Base-by-base conservation (phyloP, 257 asterid species). In the Nemophila menziesii region DNA sequence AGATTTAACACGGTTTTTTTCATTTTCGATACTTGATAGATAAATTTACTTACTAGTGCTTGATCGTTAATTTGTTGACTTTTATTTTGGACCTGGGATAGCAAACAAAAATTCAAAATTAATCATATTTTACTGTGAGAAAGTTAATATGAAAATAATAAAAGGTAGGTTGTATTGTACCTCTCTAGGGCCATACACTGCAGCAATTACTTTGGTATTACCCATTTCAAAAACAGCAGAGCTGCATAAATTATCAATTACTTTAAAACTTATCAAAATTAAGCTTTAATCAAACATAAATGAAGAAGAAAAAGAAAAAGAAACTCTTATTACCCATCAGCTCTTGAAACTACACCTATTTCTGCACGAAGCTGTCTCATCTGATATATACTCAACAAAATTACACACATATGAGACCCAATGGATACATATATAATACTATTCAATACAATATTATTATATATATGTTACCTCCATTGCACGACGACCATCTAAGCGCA, bases 201-300 rank as follows among this genome's bases (percentile, higher is more conserved):
- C 98, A 50, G 98, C 96, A 68, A 90, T 81, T 58, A 90, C 98
- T 81, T 81, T 85, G 41, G 94, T 85, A 61, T 85, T 90, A 10
- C 96, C 98, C 98, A 90, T 90, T 52, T 90, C 98, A 46, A 90
- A 84, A 43, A 69, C 53, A 47, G 98, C 96, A 15, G 98, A 90
- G 60, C 97, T 87, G 89, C 82, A 76, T 15, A 41, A 40, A 22
- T 8, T 17, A 16, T 18, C 0, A 3, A 4, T 39, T 8, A 41
- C 5, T 29, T 29, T 12, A 29, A 40, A 45, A 38, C 36, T 48
- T 29, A 44, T 41, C 60, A 20, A 40, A 36, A 16, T 27, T 59
- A 19, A 41, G 47, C 47, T 29, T 8, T 17, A 23, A 48, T 4
- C n/a, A n/a, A n/a, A n/a, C n/a, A n/a, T n/a, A n/a, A n/a, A n/a